Evolutionary conservation across 2,329 filamentous ascomycete genomes (phyloP).

Genomic region (Colletotrichum camelliae): DNA sequence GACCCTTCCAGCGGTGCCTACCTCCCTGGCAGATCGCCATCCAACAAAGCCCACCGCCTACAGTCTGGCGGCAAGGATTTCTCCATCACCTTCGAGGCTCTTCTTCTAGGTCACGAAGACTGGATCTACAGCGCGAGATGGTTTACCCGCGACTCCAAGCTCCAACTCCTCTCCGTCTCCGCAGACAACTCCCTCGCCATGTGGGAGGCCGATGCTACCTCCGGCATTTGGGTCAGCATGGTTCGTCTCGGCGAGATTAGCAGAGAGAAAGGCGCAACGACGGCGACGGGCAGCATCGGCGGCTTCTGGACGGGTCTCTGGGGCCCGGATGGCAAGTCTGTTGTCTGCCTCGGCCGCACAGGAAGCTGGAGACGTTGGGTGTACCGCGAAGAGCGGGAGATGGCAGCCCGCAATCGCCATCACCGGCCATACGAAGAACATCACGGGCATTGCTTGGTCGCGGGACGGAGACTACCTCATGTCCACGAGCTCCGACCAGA

Average conservation of each 20-base stretch:
- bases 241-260: slow-evolving; percentile 92
- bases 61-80: slow-evolving; percentile 66
- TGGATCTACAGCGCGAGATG: slow-evolving; percentile 94
- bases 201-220: slow-evolving; percentile 84
- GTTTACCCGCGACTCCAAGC: slow-evolving; percentile 59
- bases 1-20: slow-evolving; percentile 65
- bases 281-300: slow-evolving; percentile 92
- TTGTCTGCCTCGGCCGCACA: slow-evolving; percentile 86
- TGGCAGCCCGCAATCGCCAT: slow-evolving; percentile 83
- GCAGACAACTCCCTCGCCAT: slow-evolving; percentile 95
- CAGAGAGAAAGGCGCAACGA: slow-evolving; percentile 92
- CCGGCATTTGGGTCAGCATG: slow-evolving; percentile 89
- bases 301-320: slow-evolving; percentile 97
- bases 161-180: slow-evolving; percentile 85
- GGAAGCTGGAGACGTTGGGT: slow-evolving; percentile 93
- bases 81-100: slow-evolving; percentile 89
- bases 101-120: slow-evolving; percentile 94
- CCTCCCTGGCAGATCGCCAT: slow-evolving; percentile 73
- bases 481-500: slow-evolving; percentile 91
- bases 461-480: slow-evolving; percentile 82
- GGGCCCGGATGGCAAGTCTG: slow-evolving; percentile 76
- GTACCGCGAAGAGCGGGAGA: slow-evolving; percentile 63
- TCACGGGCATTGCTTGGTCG: slow-evolving; percentile 86
- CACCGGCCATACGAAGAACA: slow-evolving; percentile 82
- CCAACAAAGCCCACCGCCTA: slow-evolving; percentile 88